A percentile compares a stretch with the other conserved stretches of the same genome.
These are phyloP conservation scores for Mycena leptocephala DNA, from an alignment of 768 basidiomycete genomes.

Conservation along the genomic window DNA sequence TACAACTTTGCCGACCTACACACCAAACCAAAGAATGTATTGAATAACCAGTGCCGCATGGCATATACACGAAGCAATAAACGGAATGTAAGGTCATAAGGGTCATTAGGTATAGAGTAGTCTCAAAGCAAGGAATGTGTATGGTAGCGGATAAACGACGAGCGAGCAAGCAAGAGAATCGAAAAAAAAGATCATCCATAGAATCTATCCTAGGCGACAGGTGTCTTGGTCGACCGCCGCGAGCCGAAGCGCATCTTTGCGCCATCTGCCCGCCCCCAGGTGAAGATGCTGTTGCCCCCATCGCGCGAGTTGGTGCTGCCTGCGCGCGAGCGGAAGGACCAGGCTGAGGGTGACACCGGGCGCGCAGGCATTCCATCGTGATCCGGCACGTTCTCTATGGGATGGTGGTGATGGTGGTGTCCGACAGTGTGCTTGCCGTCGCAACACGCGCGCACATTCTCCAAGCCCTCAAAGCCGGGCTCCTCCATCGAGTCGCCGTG, in stretches of 20 bases:
- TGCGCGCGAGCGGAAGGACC: constrained; percentile 88
- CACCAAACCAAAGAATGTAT: constrained; percentile 21
- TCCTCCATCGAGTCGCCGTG: constrained; percentile 83
- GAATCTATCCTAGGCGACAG: constrained; percentile 35
- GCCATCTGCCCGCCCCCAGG: constrained; percentile 75
- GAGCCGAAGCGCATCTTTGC: constrained; percentile 86
- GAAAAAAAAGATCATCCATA: constrained; percentile 12
- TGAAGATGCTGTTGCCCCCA: constrained; percentile 75
- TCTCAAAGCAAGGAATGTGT: constrained; percentile 34
- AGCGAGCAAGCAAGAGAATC: constrained; percentile 16
- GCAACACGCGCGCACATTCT: constrained; percentile 95
- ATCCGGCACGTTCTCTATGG: constrained; percentile 56
- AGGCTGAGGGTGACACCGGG: constrained; percentile 82
- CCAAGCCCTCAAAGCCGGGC: constrained; percentile 91
- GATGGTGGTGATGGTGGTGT: constrained; percentile 55
- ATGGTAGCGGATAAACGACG: constrained; percentile 13
- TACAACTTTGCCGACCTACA: no score
- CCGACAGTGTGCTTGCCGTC: constrained; percentile 92
- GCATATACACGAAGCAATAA: constrained; percentile 30
- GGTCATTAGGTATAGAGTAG: constrained; percentile 34
- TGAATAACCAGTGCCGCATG: constrained; percentile 6
- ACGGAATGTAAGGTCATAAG: constrained; percentile 31
- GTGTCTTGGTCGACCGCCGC: constrained; percentile 68
- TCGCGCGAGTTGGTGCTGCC: constrained; percentile 84
- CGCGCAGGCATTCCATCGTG: constrained; percentile 57